Conservation (phyloP, 768 basidiomycete species). For the Leccinum subtestaceum region DNA sequence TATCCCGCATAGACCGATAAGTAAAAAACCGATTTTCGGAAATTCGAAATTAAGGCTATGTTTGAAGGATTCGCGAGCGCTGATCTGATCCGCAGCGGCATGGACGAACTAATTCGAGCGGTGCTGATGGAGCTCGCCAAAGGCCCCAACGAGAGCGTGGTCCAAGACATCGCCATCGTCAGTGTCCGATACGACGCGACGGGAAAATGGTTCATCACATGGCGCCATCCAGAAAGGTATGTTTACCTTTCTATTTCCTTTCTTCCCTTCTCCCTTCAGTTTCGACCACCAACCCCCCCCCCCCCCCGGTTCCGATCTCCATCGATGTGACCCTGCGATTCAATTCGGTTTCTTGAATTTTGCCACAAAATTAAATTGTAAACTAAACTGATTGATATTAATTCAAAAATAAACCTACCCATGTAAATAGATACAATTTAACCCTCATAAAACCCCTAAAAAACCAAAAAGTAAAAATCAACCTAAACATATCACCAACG, state of each 20-base stretch:
- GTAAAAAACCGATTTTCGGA: too few species aligned
- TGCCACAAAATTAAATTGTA: background rate
- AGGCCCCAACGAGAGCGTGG: constrained; percentile 47
- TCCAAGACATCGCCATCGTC: constrained; percentile 82
- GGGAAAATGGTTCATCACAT: constrained; percentile 72
- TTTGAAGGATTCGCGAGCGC: background rate
- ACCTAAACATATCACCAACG: too few species aligned
- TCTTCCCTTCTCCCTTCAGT: background rate
- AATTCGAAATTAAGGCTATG: background rate
- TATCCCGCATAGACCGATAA: too few species aligned
- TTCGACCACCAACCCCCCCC: background rate
- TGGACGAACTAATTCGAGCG: constrained; percentile 91
- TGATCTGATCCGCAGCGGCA: constrained; percentile 55
- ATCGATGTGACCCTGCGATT: background rate
- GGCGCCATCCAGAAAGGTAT: constrained; percentile 84
- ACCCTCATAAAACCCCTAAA: too few species aligned
- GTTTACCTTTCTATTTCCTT: constrained; percentile 8
- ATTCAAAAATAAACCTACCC: background rate
- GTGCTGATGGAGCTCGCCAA: constrained; percentile 78
- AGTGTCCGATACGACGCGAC: constrained; percentile 69
- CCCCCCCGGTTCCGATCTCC: background rate
- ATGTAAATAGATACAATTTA: too few species aligned
- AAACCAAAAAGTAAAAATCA: too few species aligned
- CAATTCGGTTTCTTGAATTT: background rate
- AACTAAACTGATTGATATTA: background rate